Conservation (phyloP, 78 protist genomes). For the Dictyostelium brefeldianum region DNA sequence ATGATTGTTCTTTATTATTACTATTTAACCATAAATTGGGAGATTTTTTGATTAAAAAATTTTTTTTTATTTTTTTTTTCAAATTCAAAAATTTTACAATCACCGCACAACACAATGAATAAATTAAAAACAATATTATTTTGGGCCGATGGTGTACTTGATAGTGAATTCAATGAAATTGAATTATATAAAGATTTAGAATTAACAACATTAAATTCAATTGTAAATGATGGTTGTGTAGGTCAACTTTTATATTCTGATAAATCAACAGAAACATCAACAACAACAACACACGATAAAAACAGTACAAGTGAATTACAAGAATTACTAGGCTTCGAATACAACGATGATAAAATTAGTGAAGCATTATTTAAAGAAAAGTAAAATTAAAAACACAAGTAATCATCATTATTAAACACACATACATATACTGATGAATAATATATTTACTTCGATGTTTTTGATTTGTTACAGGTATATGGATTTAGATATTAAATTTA, state of each 20-base stretch:
- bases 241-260: conserved; percentile 32
- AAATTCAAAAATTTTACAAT: no score
- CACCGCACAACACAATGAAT: conserved; percentile 9
- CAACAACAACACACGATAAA: not conserved
- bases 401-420: no score
- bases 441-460: no score
- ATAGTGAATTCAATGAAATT: conserved; percentile 7
- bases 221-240: conserved; percentile 70
- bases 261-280: not conserved
- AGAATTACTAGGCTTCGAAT: conserved; percentile 63
- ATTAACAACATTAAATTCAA: not conserved
- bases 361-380: conserved; percentile 30
- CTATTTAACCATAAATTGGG: no score
- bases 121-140: not conserved
- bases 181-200: not conserved
- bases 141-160: conserved; percentile 49
- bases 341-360: not conserved
- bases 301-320: not conserved
- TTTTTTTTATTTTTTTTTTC: no score
- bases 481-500: conserved; percentile 18
- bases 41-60: no score
- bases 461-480: conserved; percentile 52
- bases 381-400: not conserved
- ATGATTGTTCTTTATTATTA: no score
- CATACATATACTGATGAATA: no score